A percentile compares a stretch with the other conserved stretches of the same genome.
These are phyloP conservation scores for Xylaria arbuscula DNA, from an alignment of 2,329 filamentous ascomycete species.

Conservation along the genomic window DNA sequence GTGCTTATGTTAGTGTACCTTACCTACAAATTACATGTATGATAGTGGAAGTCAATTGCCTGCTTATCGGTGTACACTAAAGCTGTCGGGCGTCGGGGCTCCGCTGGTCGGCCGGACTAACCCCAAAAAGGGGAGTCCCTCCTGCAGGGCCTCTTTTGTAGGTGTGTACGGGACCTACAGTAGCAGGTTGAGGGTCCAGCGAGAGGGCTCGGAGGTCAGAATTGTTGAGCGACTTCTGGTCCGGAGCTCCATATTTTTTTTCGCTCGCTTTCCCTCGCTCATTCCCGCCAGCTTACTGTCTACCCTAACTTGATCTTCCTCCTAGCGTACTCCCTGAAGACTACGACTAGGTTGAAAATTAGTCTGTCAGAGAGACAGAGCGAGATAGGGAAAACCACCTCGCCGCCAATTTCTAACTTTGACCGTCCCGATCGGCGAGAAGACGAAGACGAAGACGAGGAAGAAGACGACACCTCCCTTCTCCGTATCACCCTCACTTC, in stretches of 20 bases:
- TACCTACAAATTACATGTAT: background rate
- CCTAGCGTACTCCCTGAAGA: conserved; percentile 1
- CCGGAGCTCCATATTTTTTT: conserved; percentile 39
- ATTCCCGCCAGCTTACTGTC: conserved; percentile 30
- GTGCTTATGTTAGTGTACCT: too few relatives aligned
- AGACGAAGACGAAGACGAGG: background rate
- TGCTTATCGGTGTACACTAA: conserved; percentile 17
- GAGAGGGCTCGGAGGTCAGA: conserved; percentile 29
- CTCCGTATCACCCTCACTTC: conserved; percentile 2
- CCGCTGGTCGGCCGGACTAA: conserved; percentile 37
- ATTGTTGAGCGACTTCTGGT: conserved; percentile 40
- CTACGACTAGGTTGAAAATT: conserved; percentile 8
- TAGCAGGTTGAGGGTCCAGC: background rate
- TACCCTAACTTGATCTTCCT: background rate
- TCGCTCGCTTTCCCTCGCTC: conserved; percentile 25
- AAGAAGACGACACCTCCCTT: background rate
- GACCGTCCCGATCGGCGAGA: conserved; percentile 12
- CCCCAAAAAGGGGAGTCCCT: conserved; percentile 25
- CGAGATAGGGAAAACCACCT: conserved; percentile 21
- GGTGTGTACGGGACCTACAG: too few relatives aligned
- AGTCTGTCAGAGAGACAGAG: conserved; percentile 1
- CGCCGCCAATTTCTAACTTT: conserved; percentile 28
- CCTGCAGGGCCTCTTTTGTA: conserved; percentile 1
- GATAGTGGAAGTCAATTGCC: background rate
- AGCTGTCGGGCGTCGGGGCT: conserved; percentile 25